phyloP scores from a whole-genome alignment of 306 rosid species.

The Vigna reflexopilosa region DNA sequence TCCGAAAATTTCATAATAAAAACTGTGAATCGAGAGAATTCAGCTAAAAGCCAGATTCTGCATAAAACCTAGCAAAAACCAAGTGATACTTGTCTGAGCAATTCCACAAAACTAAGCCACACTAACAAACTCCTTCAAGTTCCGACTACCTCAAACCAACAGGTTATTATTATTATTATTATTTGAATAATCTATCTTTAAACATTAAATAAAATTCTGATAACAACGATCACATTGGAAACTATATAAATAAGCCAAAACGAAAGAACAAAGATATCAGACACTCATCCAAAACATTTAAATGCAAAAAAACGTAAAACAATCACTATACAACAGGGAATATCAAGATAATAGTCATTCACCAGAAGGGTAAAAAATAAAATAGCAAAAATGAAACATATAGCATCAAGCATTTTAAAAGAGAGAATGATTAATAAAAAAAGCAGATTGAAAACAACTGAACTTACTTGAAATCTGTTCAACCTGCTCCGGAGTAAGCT shows the following conservation, averaged over 20 bases:
- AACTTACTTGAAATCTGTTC: conserved; percentile 59
- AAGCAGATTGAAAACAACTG: background rate
- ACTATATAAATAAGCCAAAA: background rate
- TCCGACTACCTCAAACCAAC: background rate
- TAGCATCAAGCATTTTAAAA: background rate
- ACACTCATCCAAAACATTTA: background rate
- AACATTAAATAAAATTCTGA: background rate
- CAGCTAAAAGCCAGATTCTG: background rate
- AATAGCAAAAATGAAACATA: background rate
- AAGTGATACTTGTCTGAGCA: background rate
- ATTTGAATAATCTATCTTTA: background rate
- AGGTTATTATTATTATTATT: background rate
- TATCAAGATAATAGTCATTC: background rate
- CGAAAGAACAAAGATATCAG: background rate
- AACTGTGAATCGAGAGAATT: background rate
- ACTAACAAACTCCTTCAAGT: background rate
- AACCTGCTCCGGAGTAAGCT: conserved; percentile 67
- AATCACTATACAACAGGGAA: background rate
- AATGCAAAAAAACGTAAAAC: background rate
- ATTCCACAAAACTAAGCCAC: conserved; percentile 19
- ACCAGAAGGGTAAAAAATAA: background rate
- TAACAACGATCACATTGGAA: background rate
- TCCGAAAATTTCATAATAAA: background rate
- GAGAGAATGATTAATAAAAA: background rate
- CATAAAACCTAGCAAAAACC: no score